Percentiles rank a stretch among this genome's conserved stretches.
Conservation (phyloP, 495 filamentous ascomycete species). For the Daldinia decipiens region DNA sequence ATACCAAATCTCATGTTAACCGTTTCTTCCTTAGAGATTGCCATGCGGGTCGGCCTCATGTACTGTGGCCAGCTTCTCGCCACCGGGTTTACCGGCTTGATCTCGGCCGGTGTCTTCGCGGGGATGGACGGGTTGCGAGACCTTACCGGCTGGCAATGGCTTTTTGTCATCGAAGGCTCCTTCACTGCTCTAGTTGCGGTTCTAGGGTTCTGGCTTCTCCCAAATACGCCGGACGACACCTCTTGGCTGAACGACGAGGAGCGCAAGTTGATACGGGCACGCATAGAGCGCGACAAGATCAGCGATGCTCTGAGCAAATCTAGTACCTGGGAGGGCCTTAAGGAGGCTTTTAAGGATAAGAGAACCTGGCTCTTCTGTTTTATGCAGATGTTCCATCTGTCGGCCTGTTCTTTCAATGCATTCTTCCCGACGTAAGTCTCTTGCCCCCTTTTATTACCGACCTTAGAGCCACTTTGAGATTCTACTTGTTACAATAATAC, state of each 20-base stretch:
- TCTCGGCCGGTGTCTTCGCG: constrained; percentile 40
- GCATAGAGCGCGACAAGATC: constrained; percentile 48
- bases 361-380: constrained; percentile 50
- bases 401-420: constrained; percentile 47
- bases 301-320: constrained; percentile 36
- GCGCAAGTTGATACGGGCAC: constrained; percentile 37
- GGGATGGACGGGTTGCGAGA: constrained; percentile 42
- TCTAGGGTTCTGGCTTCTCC: constrained; percentile 43
- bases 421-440: constrained; percentile 55
- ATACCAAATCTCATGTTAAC: neutral
- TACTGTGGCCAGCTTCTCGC: constrained; percentile 42
- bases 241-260: constrained; percentile 44
- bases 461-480: neutral
- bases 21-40: constrained; percentile 37
- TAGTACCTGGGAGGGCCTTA: constrained; percentile 43
- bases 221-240: constrained; percentile 47
- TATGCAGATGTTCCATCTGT: constrained; percentile 50
- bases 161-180: constrained; percentile 47
- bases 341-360: constrained; percentile 44
- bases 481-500: neutral
- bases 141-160: constrained; percentile 43
- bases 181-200: constrained; percentile 45
- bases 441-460: neutral
- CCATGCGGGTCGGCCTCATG: constrained; percentile 37
- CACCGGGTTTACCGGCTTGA: constrained; percentile 37